Evolutionary conservation across 2,329 filamentous ascomycete genomes (phyloP), one percentile per base, ranked within the genome.

Genomic region (Dothistroma pini): DNA sequence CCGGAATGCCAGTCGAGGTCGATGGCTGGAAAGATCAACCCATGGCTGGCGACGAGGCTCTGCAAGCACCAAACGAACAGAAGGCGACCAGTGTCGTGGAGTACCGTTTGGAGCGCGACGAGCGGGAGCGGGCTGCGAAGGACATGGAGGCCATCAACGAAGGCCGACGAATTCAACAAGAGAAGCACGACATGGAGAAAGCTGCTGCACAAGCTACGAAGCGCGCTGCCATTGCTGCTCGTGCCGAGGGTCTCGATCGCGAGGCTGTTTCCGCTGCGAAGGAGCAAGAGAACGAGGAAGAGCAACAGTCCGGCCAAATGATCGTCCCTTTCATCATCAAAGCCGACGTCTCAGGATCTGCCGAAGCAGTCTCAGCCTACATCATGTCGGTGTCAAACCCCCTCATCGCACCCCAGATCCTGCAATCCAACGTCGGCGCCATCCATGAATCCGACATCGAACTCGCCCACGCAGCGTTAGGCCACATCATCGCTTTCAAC

Each of bases 1-100:
- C 95, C 0, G 95, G 95, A 38, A 95, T 88, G 31, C 92, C 96
- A 0, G 90, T 96, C 2, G 91, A 97, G 75, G 86, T 99, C 21
- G 86, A 97, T 64, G 95, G 95, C n/a, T 99, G 95, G 95, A 87
- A 88, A 69, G 89, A 91, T 38, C 88, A 91, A 66, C 93, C 95
- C 0, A 83, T 84, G 25, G 93, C 95, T 0, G 96, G 96, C 54
- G 90, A 96, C 69, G 86, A 91, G 78, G 88, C 96, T 9, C 81
- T 99, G 0, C 90, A 97, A 77, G 91, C 93, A 0, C 80, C 84
- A 0, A 86, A 87, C 67, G 93, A 97, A 76, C 84, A 86, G 62
- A 88, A 84, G 64, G 95, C 92, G 38, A 90, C 90, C 70, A 83
- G 82, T 1, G 93, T 95, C 0, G 83, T 93, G 1, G 84, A 88